A percentile compares a stretch with the other conserved stretches of the same genome.
These are phyloP conservation scores for Yamadazyma dushanensis DNA, from an alignment of 1,139 yeast species.

Conservation along the genomic window DNA sequence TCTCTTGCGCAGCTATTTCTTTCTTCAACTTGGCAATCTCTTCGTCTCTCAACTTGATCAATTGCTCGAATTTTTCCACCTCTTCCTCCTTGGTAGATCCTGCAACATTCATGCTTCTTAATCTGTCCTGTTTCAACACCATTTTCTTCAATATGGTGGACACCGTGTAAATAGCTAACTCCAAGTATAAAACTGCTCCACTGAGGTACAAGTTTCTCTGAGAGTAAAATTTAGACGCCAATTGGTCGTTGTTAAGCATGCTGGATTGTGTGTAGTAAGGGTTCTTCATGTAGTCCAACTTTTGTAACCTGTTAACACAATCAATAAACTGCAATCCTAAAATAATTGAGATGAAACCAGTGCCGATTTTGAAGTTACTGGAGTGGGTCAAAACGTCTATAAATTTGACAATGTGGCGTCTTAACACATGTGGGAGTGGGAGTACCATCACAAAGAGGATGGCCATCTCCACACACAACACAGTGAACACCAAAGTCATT, in stretches of 20 bases:
- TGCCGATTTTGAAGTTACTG: constrained; percentile 50
- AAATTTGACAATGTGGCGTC: constrained; percentile 44
- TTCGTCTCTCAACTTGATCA: constrained; percentile 44
- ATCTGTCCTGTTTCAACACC: constrained; percentile 54
- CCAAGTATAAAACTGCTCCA: constrained; percentile 67
- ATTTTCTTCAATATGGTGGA: constrained; percentile 56
- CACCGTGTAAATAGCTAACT: constrained; percentile 58
- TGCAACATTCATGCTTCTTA: constrained; percentile 27
- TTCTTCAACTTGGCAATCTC: constrained; percentile 52
- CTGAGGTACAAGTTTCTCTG: constrained; percentile 72
- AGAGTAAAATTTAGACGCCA: constrained; percentile 61
- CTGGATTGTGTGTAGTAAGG: constrained; percentile 25
- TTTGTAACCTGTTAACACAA: constrained; percentile 50
- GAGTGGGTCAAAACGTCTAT: constrained; percentile 37
- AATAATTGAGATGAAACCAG: constrained; percentile 44
- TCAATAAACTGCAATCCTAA: constrained; percentile 60
- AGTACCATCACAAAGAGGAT: constrained; percentile 52
- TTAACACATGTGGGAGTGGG: constrained; percentile 61
- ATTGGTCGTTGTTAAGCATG: constrained; percentile 36
- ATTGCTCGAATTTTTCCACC: constrained; percentile 37
- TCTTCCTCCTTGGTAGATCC: constrained; percentile 29
- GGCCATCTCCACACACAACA: constrained; percentile 56
- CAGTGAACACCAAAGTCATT: constrained; percentile 43
- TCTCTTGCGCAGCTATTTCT: constrained; percentile 51
- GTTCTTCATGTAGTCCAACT: constrained; percentile 24